Evolutionary conservation across 352 stramenopile genomes (phyloP), one percentile per base, ranked within the genome.

Genomic region (Globisporangium heterothallicum): DNA sequence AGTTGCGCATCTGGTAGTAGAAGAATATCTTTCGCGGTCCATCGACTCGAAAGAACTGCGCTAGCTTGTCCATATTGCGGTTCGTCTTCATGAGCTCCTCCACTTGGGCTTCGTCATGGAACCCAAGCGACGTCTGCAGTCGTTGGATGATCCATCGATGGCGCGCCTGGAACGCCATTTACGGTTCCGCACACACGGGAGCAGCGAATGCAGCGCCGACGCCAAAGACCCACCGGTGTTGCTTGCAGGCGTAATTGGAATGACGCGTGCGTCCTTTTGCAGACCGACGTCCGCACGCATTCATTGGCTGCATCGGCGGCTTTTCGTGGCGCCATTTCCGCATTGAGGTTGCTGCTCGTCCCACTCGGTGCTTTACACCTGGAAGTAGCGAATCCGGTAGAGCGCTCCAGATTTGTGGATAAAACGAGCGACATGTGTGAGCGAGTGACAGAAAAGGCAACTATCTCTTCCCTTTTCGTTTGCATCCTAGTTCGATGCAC

Each of bases 81-180:
- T 90, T 90, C 43, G 70, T 74, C 51, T 80, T 84, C 66, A 93
- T 64, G 8, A 89, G 70, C 53, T 91, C 82, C 53, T 93, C 79
- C 18, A 93, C 72, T 27, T 89, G 75, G 32, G 68, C 61, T 48
- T 91, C 82, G 42, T 91, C 79, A 5, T 66, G 58, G 56, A 93
- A 88, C 14, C 78, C 76, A n/a, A 93, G 64, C 6, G 72, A 63
- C 13, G 79, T 66, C 56, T 93, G 79, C 45, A 93, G 56, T 25
- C 82, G 80, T 74, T 91, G 79, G 50, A 93, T 88, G 59, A 91
- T 75, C 82, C 82, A 93, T 54, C 79, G 79, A 48, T 93, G 82
- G 18, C 82, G 75, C 40, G 78, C 82, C 62, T 93, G 82, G 78
- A 93, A 91, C 53, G 82, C 81, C 81, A 92, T 92, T 14, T 35